A percentile compares a stretch with the other conserved stretches of the same genome.
phyloP scores from a whole-genome alignment of 2,329 filamentous ascomycete genomes.

The Arthroderma sp. region DNA sequence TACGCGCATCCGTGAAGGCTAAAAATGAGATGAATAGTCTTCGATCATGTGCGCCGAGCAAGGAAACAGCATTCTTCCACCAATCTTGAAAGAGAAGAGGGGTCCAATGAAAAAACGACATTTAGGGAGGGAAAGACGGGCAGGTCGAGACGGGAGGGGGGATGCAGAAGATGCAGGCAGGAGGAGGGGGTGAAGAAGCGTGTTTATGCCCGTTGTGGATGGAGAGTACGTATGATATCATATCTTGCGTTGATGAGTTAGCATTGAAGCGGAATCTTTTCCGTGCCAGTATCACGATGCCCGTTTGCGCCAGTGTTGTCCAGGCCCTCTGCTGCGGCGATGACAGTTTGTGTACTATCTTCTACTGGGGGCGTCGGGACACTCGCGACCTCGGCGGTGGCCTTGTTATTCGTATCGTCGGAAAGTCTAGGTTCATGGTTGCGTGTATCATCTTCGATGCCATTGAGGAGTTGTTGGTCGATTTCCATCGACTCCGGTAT shows the following conservation, averaged over 20 bases:
- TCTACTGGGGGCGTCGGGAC: not conserved
- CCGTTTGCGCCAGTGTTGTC: not conserved
- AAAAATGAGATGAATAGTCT: not conserved
- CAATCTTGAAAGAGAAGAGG: not conserved
- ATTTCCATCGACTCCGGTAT: not conserved
- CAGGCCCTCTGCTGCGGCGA: not conserved
- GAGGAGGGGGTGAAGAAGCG: not conserved
- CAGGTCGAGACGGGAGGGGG: not conserved
- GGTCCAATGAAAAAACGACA: not conserved
- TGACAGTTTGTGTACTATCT: not conserved
- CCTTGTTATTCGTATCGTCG: not conserved
- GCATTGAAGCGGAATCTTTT: not conserved
- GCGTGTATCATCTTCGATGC: not conserved
- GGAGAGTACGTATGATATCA: not conserved
- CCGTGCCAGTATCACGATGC: not conserved
- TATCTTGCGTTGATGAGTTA: not conserved
- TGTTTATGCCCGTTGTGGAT: not conserved
- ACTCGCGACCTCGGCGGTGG: not conserved
- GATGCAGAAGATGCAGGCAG: not conserved
- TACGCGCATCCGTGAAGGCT: not conserved
- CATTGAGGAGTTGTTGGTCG: not conserved
- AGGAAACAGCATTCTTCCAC: not conserved
- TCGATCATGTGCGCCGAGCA: not conserved
- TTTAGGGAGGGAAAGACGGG: not conserved
- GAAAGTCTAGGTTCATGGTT: not conserved